Evolutionary conservation across 2,329 filamentous ascomycete genomes (phyloP).

Genomic region (Trichoderma arundinaceum): DNA sequence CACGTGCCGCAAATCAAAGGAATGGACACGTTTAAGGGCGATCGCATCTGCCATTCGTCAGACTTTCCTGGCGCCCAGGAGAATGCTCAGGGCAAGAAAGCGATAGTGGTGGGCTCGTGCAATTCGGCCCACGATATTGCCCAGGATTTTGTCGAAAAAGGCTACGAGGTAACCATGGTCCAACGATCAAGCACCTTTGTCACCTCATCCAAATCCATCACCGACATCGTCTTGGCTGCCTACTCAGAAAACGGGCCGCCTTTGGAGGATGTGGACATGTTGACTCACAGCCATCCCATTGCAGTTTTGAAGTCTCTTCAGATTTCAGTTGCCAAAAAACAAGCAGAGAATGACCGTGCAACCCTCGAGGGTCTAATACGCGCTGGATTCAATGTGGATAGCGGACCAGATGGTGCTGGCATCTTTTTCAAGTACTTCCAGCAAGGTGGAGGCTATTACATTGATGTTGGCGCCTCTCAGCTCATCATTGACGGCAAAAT

Average conservation of each 20-base stretch:
- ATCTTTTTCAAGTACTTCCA: constrained; percentile 68
- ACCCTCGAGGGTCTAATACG: constrained; percentile 53
- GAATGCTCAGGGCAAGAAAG: constrained; percentile 60
- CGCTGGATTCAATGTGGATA: constrained; percentile 66
- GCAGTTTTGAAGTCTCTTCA: constrained; percentile 67
- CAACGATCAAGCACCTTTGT: constrained; percentile 71
- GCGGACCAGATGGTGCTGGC: constrained; percentile 61
- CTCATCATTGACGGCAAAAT: constrained; percentile 69
- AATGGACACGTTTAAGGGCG: constrained; percentile 62
- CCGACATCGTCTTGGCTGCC: constrained; percentile 58
- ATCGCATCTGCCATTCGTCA: constrained; percentile 66
- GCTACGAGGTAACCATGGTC: constrained; percentile 71
- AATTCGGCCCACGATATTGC: constrained; percentile 74
- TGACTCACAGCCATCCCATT: constrained; percentile 61
- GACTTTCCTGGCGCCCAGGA: constrained; percentile 60
- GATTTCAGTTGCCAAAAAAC: constrained; percentile 46
- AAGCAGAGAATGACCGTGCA: constrained; percentile 47
- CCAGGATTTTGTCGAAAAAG: constrained; percentile 70
- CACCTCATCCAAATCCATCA: constrained; percentile 59
- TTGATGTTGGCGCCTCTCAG: constrained; percentile 68
- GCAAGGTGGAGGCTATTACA: constrained; percentile 72
- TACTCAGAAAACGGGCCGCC: constrained; percentile 61
- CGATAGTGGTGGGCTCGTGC: constrained; percentile 69
- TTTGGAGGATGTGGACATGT: constrained; percentile 69
- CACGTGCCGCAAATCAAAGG: constrained; percentile 64